Conservation (phyloP, 352 stramenopile species). For the Phytophthora vignae region DNA sequence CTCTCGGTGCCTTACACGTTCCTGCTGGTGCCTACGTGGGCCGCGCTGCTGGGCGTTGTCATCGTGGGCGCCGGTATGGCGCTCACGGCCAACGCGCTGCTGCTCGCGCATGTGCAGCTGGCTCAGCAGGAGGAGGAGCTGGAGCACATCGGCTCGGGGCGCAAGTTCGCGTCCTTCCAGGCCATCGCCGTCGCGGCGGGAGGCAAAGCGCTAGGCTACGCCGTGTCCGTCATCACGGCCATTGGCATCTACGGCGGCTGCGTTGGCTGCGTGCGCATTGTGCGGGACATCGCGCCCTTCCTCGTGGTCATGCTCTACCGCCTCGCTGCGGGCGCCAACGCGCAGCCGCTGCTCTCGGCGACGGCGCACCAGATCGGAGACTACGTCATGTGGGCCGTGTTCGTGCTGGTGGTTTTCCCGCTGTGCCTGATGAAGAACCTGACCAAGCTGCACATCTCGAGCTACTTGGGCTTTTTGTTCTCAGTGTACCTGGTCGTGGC, state of each 20-base stretch:
- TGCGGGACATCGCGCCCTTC: slow-evolving; percentile 74
- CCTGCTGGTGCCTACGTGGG: slow-evolving; percentile 51
- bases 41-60: slow-evolving; percentile 51
- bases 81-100: slow-evolving; percentile 61
- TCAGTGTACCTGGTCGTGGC: slow-evolving; percentile 69
- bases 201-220: slow-evolving; percentile 58
- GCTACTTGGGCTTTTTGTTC: slow-evolving; percentile 74
- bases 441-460: slow-evolving; percentile 71
- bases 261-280: slow-evolving; percentile 76
- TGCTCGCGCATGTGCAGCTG: slow-evolving; percentile 65
- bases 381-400: slow-evolving; percentile 64
- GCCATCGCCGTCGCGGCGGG: slow-evolving; percentile 64
- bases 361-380: slow-evolving; percentile 38
- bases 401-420: slow-evolving; percentile 65
- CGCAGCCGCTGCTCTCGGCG: slow-evolving; percentile 19
- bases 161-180: slow-evolving; percentile 70
- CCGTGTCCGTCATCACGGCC: slow-evolving; percentile 72
- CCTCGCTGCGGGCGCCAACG: slow-evolving; percentile 24
- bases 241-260: slow-evolving; percentile 73
- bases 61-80: slow-evolving; percentile 66
- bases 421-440: slow-evolving; percentile 79
- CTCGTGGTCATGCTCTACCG: slow-evolving; percentile 46
- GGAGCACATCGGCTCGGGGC: slow-evolving; percentile 57
- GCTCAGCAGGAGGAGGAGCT: slow-evolving; percentile 51
- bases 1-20: slow-evolving; percentile 71